phyloP scores from a whole-genome alignment of 2,329 filamentous ascomycete genomes.

The Fusarium buxicola region DNA sequence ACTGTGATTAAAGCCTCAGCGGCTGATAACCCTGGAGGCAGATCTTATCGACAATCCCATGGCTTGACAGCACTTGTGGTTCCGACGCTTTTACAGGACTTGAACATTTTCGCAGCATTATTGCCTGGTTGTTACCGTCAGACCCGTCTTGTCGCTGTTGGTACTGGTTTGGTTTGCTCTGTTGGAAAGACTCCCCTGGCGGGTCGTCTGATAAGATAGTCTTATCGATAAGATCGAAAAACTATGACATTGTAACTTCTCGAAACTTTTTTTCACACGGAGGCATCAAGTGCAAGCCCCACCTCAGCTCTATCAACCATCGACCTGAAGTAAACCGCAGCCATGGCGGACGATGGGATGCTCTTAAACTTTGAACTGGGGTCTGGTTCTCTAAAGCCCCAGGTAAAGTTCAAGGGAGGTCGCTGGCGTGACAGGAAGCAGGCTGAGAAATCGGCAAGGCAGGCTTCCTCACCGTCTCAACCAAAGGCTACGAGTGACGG shows the following conservation, averaged over 20 bases:
- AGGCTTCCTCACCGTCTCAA: slow-evolving; percentile 38
- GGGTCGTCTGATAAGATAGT: not conserved
- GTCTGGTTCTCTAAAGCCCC: slow-evolving; percentile 71
- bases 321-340: slow-evolving; percentile 27
- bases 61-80: no score
- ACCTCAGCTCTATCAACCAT: slow-evolving; percentile 35
- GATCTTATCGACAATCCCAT: no score
- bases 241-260: slow-evolving; percentile 26
- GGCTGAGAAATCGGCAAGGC: slow-evolving; percentile 60
- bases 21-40: no score
- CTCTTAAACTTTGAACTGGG: slow-evolving; percentile 90
- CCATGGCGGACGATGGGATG: slow-evolving; percentile 95
- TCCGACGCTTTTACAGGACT: no score
- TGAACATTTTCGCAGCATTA: no score
- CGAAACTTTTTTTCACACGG: slow-evolving; percentile 32
- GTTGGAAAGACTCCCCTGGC: no score
- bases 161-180: no score
- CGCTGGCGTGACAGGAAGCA: slow-evolving; percentile 89
- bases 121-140: no score
- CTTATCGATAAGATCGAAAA: slow-evolving; percentile 43
- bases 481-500: slow-evolving; percentile 39
- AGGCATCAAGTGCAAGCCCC: slow-evolving; percentile 30
- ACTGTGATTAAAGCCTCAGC: no score
- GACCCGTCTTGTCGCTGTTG: no score
- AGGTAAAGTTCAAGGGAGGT: slow-evolving; percentile 84